Evolutionary conservation across 768 basidiomycete genomes (phyloP), one percentile per base, ranked within the genome.

Genomic region (Hemileccinum rubropunctum): DNA sequence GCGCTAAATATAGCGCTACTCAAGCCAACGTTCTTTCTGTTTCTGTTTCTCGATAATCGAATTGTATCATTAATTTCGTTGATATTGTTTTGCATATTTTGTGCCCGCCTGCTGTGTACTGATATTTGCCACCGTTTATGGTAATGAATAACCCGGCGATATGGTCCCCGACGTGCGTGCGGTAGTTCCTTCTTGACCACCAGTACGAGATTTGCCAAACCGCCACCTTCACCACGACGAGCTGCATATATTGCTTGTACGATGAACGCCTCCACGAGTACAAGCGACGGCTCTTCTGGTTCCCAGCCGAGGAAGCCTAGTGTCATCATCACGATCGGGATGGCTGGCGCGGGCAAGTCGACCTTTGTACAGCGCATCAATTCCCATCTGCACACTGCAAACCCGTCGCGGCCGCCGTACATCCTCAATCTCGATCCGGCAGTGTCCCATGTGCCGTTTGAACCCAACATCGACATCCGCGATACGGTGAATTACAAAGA

Each of bases 371-470:
- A 97, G 58, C 83, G 92, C 30, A 85, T 98, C 49, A 98, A 95
- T 68, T 88, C 95, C 13, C 81, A 98, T 72, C 73, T 98, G 41
- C 91, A 95, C 71, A 77, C 85, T 0, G 69, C 71, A 37, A 66
- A 83, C 51, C 81, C 77, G 2, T 76, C 78, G 21, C 71, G 73
- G n/a, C 86, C 88, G 3, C 95, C 97, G 0, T 99, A 99, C 70
- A 86, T 98, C 65, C 80, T 99, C 67, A 99, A 99, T 67, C 86
- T 99, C 52, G 97, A 99, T 68, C 97, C 97, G 6, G 97, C 97
- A 1, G 95, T 98, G 3, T 78, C 88, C 8, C 86, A 86, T 51
- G 77, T 93, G 35, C 92, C 95, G 3, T 99, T 93, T 64, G 91
- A 94, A 51, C 84, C 95, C 23, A 98, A 98, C 67, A 98, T 99